Evolutionary conservation across 148 eudicot species (phyloP), one percentile per base, ranked within the genome.

Genomic region (Dianthus caryophyllus): DNA sequence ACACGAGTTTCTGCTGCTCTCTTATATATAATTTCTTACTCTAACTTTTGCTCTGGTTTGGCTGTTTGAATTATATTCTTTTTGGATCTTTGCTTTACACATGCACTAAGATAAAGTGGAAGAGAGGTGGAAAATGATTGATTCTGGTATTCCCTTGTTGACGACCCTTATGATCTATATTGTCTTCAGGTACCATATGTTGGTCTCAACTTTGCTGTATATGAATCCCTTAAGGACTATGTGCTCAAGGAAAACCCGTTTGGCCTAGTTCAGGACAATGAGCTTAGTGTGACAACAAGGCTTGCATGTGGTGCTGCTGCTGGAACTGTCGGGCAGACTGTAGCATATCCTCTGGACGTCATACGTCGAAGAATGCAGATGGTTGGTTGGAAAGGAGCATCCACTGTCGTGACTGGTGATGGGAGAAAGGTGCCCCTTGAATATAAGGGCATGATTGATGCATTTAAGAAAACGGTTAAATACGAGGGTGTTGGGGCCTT

Each of bases 281-380:
- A 91, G 73, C 68, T 91, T 68, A 73, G 90, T 68, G 86, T 91
- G 50, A 66, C 76, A 8, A 87, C 96, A 64, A 91, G 81, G 81
- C 96, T 91, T 76, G 88, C 86, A n/a, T 91, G 97, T 74, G 96
- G 96, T 36, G 96, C 89, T 33, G 88, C 81, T 18, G 97, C 97
- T 50, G 97, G 97, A 59, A 91, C 97, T 31, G 80, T 87, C 52
- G 96, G 96, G 61, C 96, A 91, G 69, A 88, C 96, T 12, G 92
- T 88, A 70, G 97, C 96, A 59, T 92, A 92, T 68, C 97, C 97
- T 60, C 86, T 89, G 65, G 96, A 92, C 67, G 96, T 92, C 26
- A 81, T 92, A 64, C 96, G 96, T 30, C 80, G 97, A 73, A 82
- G 97, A 78, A 92, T 92, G 97, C 96, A 92, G 80, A 92, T 92